These are phyloP conservation scores for Phytophthora pluvialis DNA, from an alignment of 352 stramenopile species.

Conservation along the genomic window DNA sequence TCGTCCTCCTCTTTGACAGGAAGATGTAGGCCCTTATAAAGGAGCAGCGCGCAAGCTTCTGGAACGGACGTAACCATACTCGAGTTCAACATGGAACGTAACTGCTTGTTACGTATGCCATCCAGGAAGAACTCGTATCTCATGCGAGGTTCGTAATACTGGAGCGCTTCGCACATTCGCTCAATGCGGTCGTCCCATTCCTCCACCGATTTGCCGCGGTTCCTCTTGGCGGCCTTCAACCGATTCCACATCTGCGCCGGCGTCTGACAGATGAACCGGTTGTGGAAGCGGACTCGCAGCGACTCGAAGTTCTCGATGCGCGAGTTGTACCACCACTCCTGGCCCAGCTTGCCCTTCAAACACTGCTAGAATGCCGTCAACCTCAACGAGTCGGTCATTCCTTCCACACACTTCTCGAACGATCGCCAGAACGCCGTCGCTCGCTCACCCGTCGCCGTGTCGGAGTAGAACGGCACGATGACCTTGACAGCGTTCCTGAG, in stretches of 20 bases:
- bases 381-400: neutral
- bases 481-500: too few species aligned
- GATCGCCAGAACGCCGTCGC: slow-evolving; percentile 6
- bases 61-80: slow-evolving; percentile 2
- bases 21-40: slow-evolving; percentile 6
- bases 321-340: slow-evolving; percentile 19
- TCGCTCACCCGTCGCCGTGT: neutral
- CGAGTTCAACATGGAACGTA: neutral
- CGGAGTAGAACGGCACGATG: slow-evolving; percentile 13
- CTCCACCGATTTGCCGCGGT: neutral
- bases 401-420: slow-evolving; percentile 2
- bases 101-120: neutral
- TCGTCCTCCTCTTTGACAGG: slow-evolving; percentile 8
- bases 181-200: slow-evolving; percentile 5
- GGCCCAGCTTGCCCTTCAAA: neutral
- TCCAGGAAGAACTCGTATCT: slow-evolving; percentile 11
- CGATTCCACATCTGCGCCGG: neutral
- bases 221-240: neutral
- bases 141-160: slow-evolving; percentile 9
- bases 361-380: slow-evolving; percentile 1
- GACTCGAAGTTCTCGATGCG: neutral
- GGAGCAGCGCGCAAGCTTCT: neutral
- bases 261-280: slow-evolving; percentile 11
- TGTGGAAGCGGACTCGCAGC: neutral
- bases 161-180: neutral